Percentiles rank a stretch among this genome's conserved stretches.
These are phyloP conservation scores for Epichloe gansuensis DNA, from an alignment of 2,329 filamentous ascomycete genomes.

Conservation along the genomic window DNA sequence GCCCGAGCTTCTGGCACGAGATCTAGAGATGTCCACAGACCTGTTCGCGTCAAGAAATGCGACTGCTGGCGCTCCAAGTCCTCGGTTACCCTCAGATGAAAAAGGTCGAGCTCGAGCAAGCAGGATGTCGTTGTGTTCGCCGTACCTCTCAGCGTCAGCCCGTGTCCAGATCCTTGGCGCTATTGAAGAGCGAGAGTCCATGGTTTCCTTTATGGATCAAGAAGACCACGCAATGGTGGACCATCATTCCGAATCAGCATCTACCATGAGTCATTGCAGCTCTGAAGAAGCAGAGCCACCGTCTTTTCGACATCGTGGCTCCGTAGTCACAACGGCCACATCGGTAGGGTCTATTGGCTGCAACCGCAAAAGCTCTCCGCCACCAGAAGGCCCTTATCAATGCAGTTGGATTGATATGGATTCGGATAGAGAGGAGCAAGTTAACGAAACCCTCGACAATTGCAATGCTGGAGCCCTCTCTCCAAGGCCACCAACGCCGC, in stretches of 20 bases:
- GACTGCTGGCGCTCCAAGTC: slow-evolving; percentile 37
- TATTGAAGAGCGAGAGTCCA: slow-evolving; percentile 25
- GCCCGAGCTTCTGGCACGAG: slow-evolving; percentile 42
- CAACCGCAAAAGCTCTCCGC: slow-evolving; percentile 12
- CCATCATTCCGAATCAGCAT: slow-evolving; percentile 22
- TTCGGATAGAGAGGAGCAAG: slow-evolving; percentile 20
- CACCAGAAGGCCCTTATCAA: slow-evolving; percentile 11
- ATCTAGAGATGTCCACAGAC: slow-evolving; percentile 36
- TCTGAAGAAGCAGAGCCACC: slow-evolving; percentile 21
- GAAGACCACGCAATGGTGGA: slow-evolving; percentile 12
- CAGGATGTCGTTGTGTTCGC: slow-evolving; percentile 11
- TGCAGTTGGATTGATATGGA: slow-evolving; percentile 28
- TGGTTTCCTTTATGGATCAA: slow-evolving; percentile 22
- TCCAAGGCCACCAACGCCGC: slow-evolving; percentile 20
- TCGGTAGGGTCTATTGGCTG: slow-evolving; percentile 21
- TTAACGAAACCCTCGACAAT: slow-evolving; percentile 5
- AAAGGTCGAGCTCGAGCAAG: slow-evolving; percentile 8
- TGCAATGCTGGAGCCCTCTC: slow-evolving; percentile 11
- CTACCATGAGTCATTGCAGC: slow-evolving; percentile 17
- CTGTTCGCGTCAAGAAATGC: slow-evolving; percentile 39
- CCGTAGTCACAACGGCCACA: slow-evolving; percentile 24
- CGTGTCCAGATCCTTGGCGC: slow-evolving; percentile 20
- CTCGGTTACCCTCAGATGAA: slow-evolving; percentile 22
- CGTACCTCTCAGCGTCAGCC: slow-evolving; percentile 19
- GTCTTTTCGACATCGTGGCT: slow-evolving; percentile 22